Base-by-base conservation (phyloP, 2,329 filamentous ascomycete genomes). In the Penicillium griseofulvum region DNA sequence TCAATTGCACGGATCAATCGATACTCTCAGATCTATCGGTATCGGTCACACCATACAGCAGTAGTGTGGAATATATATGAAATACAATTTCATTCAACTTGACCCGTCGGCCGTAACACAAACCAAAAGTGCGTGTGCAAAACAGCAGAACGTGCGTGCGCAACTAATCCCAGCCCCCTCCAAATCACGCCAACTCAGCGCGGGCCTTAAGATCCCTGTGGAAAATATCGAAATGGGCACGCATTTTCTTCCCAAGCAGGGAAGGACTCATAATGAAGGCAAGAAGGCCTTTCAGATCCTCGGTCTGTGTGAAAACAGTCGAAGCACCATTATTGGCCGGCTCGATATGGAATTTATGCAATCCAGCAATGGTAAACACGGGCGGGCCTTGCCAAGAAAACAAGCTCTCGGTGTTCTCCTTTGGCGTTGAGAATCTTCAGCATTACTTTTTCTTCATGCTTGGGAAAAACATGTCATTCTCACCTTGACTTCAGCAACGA, bases 381-480 rank as follows among this genome's bases (percentile, higher is more conserved):
- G 65, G 65, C 16, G 66, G 62, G n/a, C 66, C 66, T 49, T 68
- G 66, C 66, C 66, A 68, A 17, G 60, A 60, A 31, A 68, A 65
- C 16, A 65, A 42, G 16, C 22, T 55, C 44, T 68, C 64, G 5
- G 59, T 59, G 28, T 68, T 68, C 34, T 62, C 57, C 66, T 65
- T 31, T 9, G 31, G 22, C 7, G 5, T 14, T 50, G 14, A 9
- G 2, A 34, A 9, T 24, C 2, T 41, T 38, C 33, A 34, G 37
- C n/a, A 44, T 31, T 17, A 12, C 37, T 22, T 49, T 16, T 49
- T 52, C 11, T 51, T 19, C 19, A 2, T 3, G 12, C 14, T 6
- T 1, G 16, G 19, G 16, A n/a, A 17, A n/a, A 14, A 11, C 14
- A n/a, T 39, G 29, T 16, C 11, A 5, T 37, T 29, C 55, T 39